Conservation (phyloP, 345 rosid species). For the Corchorus capsularis region DNA sequence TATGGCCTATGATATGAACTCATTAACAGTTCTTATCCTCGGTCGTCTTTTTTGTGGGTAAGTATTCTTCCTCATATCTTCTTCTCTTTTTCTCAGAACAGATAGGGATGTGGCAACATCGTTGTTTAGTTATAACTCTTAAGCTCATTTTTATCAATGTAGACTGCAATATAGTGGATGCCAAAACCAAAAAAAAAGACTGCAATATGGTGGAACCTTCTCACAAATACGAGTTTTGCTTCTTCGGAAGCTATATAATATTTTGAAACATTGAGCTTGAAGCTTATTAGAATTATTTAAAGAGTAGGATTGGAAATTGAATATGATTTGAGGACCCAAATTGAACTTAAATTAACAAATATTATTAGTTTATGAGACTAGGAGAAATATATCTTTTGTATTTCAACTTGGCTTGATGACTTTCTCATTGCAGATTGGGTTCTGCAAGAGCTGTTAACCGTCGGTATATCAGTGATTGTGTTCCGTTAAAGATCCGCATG, state of each 20-base stretch:
- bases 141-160: not conserved
- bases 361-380: not conserved
- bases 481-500: conserved; percentile 85
- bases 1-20: conserved; percentile 82
- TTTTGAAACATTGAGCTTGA: not conserved
- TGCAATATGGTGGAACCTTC: too few species aligned
- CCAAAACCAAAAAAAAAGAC: too few species aligned
- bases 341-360: not conserved
- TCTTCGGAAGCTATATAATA: not conserved
- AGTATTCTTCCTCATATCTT: conserved; percentile 30
- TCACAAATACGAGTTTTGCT: not conserved
- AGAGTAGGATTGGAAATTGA: not conserved
- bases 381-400: not conserved
- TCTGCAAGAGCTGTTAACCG: conserved; percentile 99
- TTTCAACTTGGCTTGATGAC: conserved; percentile 14
- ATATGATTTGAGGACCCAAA: not conserved
- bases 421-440: conserved; percentile 65
- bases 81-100: not conserved
- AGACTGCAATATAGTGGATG: not conserved
- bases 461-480: conserved; percentile 97
- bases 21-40: conserved; percentile 65
- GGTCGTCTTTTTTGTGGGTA: conserved; percentile 99
- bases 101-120: not conserved
- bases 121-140: not conserved
- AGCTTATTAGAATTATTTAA: not conserved